Base-by-base conservation (phyloP, 1,284 basidiomycete species). In the Kwoniella shivajii region DNA sequence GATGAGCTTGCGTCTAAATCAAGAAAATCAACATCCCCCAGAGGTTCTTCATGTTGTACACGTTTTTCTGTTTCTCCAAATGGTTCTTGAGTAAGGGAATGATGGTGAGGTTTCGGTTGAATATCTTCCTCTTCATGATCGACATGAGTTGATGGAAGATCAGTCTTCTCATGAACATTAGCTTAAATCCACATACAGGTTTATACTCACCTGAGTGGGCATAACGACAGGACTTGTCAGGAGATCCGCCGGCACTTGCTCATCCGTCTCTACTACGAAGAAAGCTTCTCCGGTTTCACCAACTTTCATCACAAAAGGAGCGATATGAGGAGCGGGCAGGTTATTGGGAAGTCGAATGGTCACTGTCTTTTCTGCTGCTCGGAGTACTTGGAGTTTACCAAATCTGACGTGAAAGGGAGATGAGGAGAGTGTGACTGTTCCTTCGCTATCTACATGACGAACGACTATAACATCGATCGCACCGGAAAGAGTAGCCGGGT, bases 391-490 rank as follows among this genome's bases (percentile, higher is more conserved):
- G 82, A 94, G 88, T 83, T 99, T 99, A 55, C 96, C 96, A 76
- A 99, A 99, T 56, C 96, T 83, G 39, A 99, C 94, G 78, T 99
- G 96, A 72, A 99, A 99, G 0, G 96, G 96, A 14, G 92, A 93
- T 73, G 92, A 96, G 2, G 86, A 89, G 31, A 97, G 85, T 66
- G 89, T 88, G 22, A 82, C 82, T 16, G 74, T 69, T 26, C 76
- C 77, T 47, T 73, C 83, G 57, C 84, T 80, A 38, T 84, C 79
- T 81, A 85, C 86, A 49, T 88, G 84, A 60, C 88, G 86, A 50
- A 97, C 86, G 66, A 96, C 93, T 70, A 97, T 93, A 78, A 97
- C 90, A 82, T 97, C 93, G 82, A 97, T 96, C 44, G 93, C 93
- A 48, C 93, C 94, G 5, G 92, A 94, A 57, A 97, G 85, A 0